Evolutionary conservation across 1,284 basidiomycete genomes (phyloP).

Genomic region (Malassezia dermatis): DNA sequence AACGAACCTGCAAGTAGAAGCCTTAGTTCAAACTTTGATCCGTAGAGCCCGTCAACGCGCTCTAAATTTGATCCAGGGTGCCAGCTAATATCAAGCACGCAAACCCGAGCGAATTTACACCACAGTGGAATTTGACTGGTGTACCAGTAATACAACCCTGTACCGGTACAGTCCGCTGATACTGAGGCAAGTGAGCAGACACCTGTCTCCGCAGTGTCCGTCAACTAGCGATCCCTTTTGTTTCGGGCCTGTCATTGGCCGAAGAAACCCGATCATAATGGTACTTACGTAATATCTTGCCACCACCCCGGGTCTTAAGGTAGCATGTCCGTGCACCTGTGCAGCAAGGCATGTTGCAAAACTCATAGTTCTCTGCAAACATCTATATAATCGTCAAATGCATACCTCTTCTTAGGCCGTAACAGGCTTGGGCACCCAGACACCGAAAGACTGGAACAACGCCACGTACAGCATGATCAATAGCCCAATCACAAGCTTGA

Average conservation of each 20-base stretch:
- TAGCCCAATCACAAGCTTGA: constrained; percentile 10
- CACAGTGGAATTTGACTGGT: neutral
- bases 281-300: neutral
- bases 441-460: constrained; percentile 12
- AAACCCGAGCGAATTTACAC: neutral
- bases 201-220: neutral
- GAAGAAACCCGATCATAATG: neutral
- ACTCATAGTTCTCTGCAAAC: too few relatives aligned
- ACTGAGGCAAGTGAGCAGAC: neutral
- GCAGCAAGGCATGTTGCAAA: neutral
- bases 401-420: neutral
- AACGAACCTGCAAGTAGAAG: neutral
- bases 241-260: neutral
- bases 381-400: neutral
- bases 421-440: constrained; percentile 4
- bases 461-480: constrained; percentile 3
- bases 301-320: neutral
- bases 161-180: neutral
- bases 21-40: neutral
- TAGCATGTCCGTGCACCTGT: neutral
- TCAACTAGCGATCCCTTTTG: neutral
- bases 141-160: neutral
- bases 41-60: neutral
- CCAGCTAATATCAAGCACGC: neutral
- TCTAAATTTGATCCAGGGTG: neutral